These are phyloP conservation scores for maize (Zea mays) DNA, from an alignment of 176 grass and related monocot species.

Conservation along the genomic window Zm-B73-REFERENCE-NAM-5.0 NC_050099.1:245557501-245558000, in stretches of 20 bases:
- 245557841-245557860: not conserved
- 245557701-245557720: not conserved
- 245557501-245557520: not conserved
- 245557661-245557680: not conserved
- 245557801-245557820: not conserved
- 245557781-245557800: not conserved
- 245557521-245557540: not conserved
- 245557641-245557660: not conserved
- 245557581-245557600: not conserved
- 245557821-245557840: not conserved
- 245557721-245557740: not conserved
- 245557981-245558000: slow-evolving; percentile 18
- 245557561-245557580: not conserved
- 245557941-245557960: not conserved
- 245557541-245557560: not conserved
- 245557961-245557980: slow-evolving; percentile 16
- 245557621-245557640: not conserved
- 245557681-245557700: not conserved
- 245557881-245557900: not conserved
- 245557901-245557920: not conserved
- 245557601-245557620: not conserved
- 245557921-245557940: not conserved
- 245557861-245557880: not conserved
- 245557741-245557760: not conserved
- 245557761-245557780: not conserved